Percentiles rank a stretch among this genome's conserved stretches.
Conservation (phyloP, 2,329 filamentous ascomycete species). For the Xylaria sp. region DNA sequence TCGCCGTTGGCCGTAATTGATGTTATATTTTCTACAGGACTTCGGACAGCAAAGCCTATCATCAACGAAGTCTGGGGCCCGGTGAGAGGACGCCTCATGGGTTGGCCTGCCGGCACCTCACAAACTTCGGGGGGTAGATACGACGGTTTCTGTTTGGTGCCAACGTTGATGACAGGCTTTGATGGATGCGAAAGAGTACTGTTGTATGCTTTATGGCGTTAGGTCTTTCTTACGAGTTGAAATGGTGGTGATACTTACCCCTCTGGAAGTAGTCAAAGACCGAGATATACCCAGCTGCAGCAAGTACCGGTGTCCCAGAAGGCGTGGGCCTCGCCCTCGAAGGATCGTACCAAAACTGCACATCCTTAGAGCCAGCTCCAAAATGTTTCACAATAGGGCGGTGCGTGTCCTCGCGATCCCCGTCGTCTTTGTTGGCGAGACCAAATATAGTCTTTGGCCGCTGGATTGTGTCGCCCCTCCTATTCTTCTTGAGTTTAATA, state of each 20-base stretch:
- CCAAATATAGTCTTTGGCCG: slow-evolving; percentile 17
- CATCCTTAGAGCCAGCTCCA: slow-evolving; percentile 56
- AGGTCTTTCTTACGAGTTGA: not conserved
- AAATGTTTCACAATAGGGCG: not conserved
- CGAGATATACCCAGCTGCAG: slow-evolving; percentile 22
- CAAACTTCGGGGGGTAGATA: slow-evolving; percentile 71
- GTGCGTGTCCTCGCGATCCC: not conserved
- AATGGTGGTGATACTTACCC: slow-evolving; percentile 18
- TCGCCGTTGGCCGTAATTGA: slow-evolving; percentile 65
- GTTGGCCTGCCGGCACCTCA: slow-evolving; percentile 65
- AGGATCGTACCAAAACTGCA: slow-evolving; percentile 62
- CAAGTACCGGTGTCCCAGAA: slow-evolving; percentile 35
- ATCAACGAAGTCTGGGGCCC: slow-evolving; percentile 66
- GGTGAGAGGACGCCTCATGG: slow-evolving; percentile 61
- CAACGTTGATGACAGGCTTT: slow-evolving; percentile 69
- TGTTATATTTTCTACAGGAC: slow-evolving; percentile 64
- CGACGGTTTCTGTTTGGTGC: slow-evolving; percentile 61
- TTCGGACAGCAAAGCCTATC: slow-evolving; percentile 70
- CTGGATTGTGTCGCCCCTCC: not conserved
- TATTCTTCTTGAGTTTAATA: slow-evolving; percentile 12
- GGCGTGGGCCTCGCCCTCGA: not conserved
- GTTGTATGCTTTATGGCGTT: slow-evolving; percentile 13
- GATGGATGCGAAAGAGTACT: slow-evolving; percentile 16
- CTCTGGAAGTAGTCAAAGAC: slow-evolving; percentile 34
- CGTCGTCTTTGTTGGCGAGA: slow-evolving; percentile 13